These are phyloP conservation scores for Sporisorium exsertum DNA, from an alignment of 1,284 basidiomycete genomes.

Conservation along the genomic window DNA sequence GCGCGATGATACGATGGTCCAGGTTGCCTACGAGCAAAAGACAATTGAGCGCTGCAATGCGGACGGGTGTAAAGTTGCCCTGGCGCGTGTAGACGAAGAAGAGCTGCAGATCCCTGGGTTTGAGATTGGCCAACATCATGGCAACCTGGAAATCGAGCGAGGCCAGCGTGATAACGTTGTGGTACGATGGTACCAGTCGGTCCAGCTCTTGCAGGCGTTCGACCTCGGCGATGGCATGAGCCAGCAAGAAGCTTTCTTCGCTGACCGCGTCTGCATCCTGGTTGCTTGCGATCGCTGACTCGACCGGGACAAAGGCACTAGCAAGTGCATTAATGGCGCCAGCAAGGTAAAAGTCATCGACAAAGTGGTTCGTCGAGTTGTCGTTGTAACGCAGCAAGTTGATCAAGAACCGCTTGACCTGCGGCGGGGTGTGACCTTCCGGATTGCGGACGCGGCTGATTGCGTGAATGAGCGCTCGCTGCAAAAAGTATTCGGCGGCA, in stretches of 20 bases:
- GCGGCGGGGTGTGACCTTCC: constrained; percentile 84
- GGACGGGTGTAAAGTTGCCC: constrained; percentile 80
- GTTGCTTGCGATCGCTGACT: constrained; percentile 44
- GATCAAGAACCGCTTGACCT: constrained; percentile 90
- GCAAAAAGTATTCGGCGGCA: constrained; percentile 90
- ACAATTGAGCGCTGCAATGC: constrained; percentile 91
- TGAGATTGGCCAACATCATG: constrained; percentile 71
- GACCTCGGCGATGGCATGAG: constrained; percentile 71
- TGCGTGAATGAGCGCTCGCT: constrained; percentile 85
- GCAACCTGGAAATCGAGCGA: constrained; percentile 60
- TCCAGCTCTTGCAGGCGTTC: constrained; percentile 95
- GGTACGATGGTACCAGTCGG: constrained; percentile 90
- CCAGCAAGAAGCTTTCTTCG: constrained; percentile 59
- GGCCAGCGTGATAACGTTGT: constrained; percentile 92
- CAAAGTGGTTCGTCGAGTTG: constrained; percentile 91
- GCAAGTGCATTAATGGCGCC: constrained; percentile 86
- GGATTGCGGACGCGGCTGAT: constrained; percentile 84
- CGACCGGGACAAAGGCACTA: constrained; percentile 75
- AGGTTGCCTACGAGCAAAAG: constrained; percentile 84
- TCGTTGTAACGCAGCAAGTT: constrained; percentile 93
- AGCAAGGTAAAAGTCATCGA: constrained; percentile 91
- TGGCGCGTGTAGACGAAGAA: constrained; percentile 92
- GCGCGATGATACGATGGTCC: constrained; percentile 76
- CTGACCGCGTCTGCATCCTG: constrained; percentile 49
- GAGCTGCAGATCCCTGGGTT: constrained; percentile 82